Conservation (phyloP, 2,329 filamentous ascomycete genomes). For the Fusarium praegraminearum region DNA sequence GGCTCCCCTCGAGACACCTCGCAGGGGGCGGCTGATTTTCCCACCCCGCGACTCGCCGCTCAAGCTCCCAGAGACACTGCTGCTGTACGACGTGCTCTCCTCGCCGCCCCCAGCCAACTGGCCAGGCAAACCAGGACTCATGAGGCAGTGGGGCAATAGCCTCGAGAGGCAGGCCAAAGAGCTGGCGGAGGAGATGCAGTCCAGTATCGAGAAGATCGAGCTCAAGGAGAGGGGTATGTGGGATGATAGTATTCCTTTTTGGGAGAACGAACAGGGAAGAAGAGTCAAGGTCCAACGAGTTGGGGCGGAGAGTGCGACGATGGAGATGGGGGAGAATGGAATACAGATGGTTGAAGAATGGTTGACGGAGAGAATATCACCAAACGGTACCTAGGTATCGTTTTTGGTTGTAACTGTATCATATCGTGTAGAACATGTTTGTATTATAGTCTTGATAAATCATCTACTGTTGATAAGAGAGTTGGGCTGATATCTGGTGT, state of each 20-base stretch:
- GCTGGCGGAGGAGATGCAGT: constrained; percentile 62
- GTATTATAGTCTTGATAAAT: constrained; percentile 2
- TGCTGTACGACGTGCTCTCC: constrained; percentile 59
- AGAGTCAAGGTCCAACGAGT: constrained; percentile 56
- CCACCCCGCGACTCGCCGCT: constrained; percentile 62
- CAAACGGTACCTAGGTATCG: not conserved
- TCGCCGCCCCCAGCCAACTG: constrained; percentile 16
- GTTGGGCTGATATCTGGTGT: not conserved
- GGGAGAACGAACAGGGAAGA: constrained; percentile 51
- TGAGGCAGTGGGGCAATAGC: constrained; percentile 53
- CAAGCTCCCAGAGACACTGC: constrained; percentile 61
- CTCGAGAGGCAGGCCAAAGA: constrained; percentile 62
- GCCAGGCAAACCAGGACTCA: constrained; percentile 34
- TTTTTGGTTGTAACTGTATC: not conserved
- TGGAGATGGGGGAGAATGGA: constrained; percentile 48
- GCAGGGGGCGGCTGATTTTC: constrained; percentile 60
- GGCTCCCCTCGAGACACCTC: constrained; percentile 47
- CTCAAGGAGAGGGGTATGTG: constrained; percentile 56
- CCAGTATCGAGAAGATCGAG: constrained; percentile 62
- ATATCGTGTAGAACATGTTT: not conserved
- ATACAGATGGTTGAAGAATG: constrained; percentile 48
- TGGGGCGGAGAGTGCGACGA: constrained; percentile 48
- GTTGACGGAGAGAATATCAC: constrained; percentile 44
- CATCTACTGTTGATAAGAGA: not conserved
- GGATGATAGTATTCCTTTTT: constrained; percentile 55